These are phyloP conservation scores for Penicillium sp. DNA, from an alignment of 2,329 filamentous ascomycete species.

Conservation along the genomic window DNA sequence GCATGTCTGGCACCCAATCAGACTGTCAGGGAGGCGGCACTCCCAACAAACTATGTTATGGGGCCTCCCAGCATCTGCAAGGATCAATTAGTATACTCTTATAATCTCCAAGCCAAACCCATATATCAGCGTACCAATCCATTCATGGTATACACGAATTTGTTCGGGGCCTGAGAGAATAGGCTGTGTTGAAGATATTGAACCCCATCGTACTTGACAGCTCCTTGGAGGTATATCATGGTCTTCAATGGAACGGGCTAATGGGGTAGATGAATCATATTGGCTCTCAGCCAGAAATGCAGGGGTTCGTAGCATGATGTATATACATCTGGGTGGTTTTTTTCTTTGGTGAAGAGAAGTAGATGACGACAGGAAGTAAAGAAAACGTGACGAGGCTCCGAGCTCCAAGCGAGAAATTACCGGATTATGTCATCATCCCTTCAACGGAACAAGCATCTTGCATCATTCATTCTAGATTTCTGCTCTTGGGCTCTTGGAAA, in stretches of 20 bases:
- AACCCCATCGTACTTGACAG: constrained; percentile 3
- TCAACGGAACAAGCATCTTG: neutral
- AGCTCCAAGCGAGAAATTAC: constrained; percentile 1
- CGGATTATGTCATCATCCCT: neutral
- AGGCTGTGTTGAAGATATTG: constrained; percentile 8
- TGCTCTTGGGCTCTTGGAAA: neutral
- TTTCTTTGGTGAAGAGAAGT: neutral
- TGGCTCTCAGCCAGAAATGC: constrained; percentile 1
- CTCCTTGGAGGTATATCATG: neutral
- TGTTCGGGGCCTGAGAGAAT: constrained; percentile 20
- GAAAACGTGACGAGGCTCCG: neutral
- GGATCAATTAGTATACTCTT: constrained; percentile 5
- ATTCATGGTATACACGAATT: constrained; percentile 30
- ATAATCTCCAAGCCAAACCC: too few relatives aligned
- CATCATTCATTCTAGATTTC: constrained; percentile 4
- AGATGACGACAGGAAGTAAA: constrained; percentile 11
- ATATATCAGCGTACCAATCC: constrained; percentile 27
- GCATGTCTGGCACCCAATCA: constrained; percentile 32
- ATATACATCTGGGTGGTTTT: neutral
- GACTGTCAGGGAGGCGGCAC: constrained; percentile 27
- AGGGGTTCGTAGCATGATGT: constrained; percentile 6
- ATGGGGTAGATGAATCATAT: neutral
- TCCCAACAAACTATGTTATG: constrained; percentile 33
- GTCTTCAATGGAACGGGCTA: constrained; percentile 11
- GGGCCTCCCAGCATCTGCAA: constrained; percentile 28